Evolutionary conservation across 1,139 yeast genomes (phyloP), one percentile per base, ranked within the genome.

Genomic region (Pichia cactophila): DNA sequence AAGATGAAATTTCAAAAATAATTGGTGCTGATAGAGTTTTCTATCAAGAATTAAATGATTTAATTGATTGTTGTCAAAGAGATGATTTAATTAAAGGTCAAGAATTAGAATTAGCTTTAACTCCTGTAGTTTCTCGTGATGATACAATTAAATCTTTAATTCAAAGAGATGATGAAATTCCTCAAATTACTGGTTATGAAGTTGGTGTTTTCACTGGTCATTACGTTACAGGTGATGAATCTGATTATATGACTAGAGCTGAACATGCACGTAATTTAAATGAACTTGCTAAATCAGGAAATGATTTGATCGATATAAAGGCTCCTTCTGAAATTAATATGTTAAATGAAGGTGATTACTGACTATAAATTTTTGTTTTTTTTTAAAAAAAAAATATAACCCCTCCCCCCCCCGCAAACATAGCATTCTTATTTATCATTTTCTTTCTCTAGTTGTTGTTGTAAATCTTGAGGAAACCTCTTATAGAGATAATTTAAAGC

Each of bases 151-250:
- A 53, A 42, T 59, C 64, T 16, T 54, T 56, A 26, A 58, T 63
- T 28, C 47, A 58, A 20, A 54, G 50, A 37, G 53, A 54, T 36
- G 52, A 50, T 16, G 57, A 50, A 31, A 33, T 49, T 28, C 64
- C 68, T 6, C 41, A 59, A n/a, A 72, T 85, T 53, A 69, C 73
- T 38, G 73, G 77, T 33, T 92, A 89, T 62, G 98, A 92, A 70
- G 92, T 87, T 47, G 98, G 98, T 65, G 98, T 92, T n/a, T 92
- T 92, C 68, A 92, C 95, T 17, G 98, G 98, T 47, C 69, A 81
- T 56, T 92, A 92, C 66, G 81, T 92, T 55, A 92, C 98, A 17
- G 97, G 97, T 49, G 85, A 83, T 43, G 96, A 88, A 66, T 83
- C 86, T 61, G 78, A 79, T 48, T 90, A 92, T 67, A 68, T 92